Evolutionary conservation across 129 eudicot species (phyloP).

Genomic region (Helianthus annuus): DNA sequence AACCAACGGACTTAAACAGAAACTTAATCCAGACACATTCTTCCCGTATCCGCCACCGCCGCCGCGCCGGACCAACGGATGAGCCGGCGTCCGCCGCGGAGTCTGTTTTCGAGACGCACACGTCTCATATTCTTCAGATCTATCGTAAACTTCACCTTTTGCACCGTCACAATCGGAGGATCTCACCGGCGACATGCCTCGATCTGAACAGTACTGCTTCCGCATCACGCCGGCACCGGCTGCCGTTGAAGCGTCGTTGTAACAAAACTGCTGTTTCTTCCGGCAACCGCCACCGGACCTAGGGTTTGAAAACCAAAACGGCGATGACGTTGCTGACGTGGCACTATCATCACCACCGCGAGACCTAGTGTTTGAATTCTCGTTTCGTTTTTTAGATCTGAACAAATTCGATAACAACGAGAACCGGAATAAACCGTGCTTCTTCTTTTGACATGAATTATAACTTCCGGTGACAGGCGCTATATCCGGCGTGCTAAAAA

Average conservation of each 20-base stretch:
- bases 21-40: conserved; percentile 47
- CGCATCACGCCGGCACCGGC: conserved; percentile 21
- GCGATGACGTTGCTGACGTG: conserved; percentile 41
- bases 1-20: conserved; percentile 69
- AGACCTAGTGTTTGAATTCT: conserved; percentile 6
- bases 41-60: conserved; percentile 26
- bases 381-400: conserved; percentile 51
- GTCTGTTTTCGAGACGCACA: conserved; percentile 59
- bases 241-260: conserved; percentile 16
- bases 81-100: conserved; percentile 43
- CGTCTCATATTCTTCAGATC: conserved; percentile 57
- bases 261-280: conserved; percentile 41
- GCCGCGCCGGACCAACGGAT: conserved; percentile 28
- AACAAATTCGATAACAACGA: conserved; percentile 45
- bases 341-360: conserved; percentile 20
- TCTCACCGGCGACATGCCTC: conserved; percentile 72
- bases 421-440: conserved; percentile 25
- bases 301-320: conserved; percentile 59
- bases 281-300: conserved; percentile 35
- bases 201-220: conserved; percentile 34
- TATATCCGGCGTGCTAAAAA: conserved; percentile 64
- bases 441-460: conserved; percentile 28
- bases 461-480: conserved; percentile 36
- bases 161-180: conserved; percentile 44
- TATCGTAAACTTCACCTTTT: conserved; percentile 43